Percentiles rank a stretch among this genome's conserved stretches.
Conservation (phyloP, 768 basidiomycete genomes). For the Rhizopogon vesiculosus region DNA sequence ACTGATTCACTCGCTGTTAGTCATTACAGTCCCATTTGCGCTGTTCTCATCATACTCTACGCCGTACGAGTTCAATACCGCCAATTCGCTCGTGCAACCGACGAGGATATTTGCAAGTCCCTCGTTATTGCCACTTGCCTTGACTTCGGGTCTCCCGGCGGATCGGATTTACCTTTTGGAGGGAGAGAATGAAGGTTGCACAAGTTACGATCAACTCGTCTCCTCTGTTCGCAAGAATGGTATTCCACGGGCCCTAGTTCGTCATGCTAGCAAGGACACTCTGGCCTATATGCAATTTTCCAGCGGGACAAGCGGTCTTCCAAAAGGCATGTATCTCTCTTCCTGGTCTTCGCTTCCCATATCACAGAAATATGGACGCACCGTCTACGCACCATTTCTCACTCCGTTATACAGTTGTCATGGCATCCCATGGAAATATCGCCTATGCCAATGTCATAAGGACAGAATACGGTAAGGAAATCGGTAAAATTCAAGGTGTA, state of each 20-base stretch:
- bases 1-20: conserved; percentile 38
- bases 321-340: conserved; percentile 47
- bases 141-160: conserved; percentile 27
- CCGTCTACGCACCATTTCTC: neutral
- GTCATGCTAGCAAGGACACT: conserved; percentile 41
- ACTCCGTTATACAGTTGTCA: conserved; percentile 38
- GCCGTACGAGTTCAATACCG: conserved; percentile 42
- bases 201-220: conserved; percentile 37
- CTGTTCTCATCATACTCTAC: conserved; percentile 46
- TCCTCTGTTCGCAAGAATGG: conserved; percentile 29
- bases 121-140: conserved; percentile 29
- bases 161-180: conserved; percentile 40
- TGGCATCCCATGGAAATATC: conserved; percentile 59
- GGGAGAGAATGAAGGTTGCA: conserved; percentile 31
- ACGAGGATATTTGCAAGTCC: conserved; percentile 48
- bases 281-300: conserved; percentile 65
- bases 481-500: conserved; percentile 31
- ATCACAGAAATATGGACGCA: neutral
- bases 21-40: conserved; percentile 41
- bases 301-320: conserved; percentile 64
- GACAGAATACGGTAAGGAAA: conserved; percentile 20
- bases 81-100: conserved; percentile 36
- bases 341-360: neutral
- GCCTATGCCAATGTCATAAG: conserved; percentile 33
- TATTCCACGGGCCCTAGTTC: conserved; percentile 32